Base-by-base conservation (phyloP, 495 filamentous ascomycete genomes). In the Aspergillus leporis region DNA sequence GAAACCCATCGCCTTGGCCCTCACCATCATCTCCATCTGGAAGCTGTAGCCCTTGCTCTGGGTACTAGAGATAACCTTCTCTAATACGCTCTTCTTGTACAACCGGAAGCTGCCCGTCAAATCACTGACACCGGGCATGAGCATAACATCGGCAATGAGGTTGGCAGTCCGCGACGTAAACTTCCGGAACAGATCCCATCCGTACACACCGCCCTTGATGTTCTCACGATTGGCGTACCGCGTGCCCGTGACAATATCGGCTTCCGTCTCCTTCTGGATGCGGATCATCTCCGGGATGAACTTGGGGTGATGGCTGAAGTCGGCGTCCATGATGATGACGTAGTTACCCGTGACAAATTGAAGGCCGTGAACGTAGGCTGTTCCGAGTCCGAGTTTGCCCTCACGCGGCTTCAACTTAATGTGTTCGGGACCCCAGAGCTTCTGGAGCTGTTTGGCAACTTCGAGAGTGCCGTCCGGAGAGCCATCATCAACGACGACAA, bases 291-390 rank as follows among this genome's bases (percentile, higher is more conserved):
- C 78, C 55, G 90, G 85, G 70, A 97, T 91, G 82, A 96, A 97
- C 78, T 96, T 96, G 68, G 92, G 92, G 77, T 98, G 94, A 80
- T 98, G 95, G 69, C 85, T 90, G 85, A 98, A 98, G 75, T 98
- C 94, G 74, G 94, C 94, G 79, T 98, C 94, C 94, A 98, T 98
- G 81, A 98, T 98, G 80, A 98, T 90, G 58, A 98, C 88, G 73
- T 85, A 98, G 81, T 92, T 97, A 61, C 94, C 94, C 22, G 86
- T 90, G 36, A 80, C 87, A 70, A 86, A 96, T 68, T 93, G 81
- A 53, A 98, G 81, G 41, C 94, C 94, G 72, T 98, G 93, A 45
- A 98, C 90, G 78, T 98, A 98, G 10, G 95, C 94, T 3, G 94
- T 98, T 56, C 94, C 94, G 25, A 98, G 86, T 18, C 95, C 95